Base-by-base conservation (phyloP, 148 eudicot genomes). In the Rhododendron griersonianum region DNA sequence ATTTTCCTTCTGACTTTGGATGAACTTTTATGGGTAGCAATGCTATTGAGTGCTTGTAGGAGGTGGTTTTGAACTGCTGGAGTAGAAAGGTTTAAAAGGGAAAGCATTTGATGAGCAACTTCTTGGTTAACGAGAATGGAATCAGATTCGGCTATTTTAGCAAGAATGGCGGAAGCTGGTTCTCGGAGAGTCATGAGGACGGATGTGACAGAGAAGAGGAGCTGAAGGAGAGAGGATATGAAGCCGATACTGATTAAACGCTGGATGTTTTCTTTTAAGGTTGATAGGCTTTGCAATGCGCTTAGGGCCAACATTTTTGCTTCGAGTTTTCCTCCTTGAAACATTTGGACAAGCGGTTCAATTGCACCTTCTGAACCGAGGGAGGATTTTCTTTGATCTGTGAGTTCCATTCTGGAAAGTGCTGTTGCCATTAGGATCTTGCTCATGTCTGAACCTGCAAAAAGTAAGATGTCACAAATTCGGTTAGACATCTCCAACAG, bases 131-230 rank as follows among this genome's bases (percentile, higher is more conserved):
- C 89, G 0, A 94, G 93, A 84, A 94, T 88, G 57, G 93, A 89
- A 18, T 95, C 95, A 1, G 93, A 94, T 76, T 89, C 85, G 23
- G 98, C 93, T 41, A 95, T 88, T 44, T 84, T 90, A 78, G 96
- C 93, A 6, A 97, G 93, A 44, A 95, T 94, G 16, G 94, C 89
- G 0, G 98, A 92, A 51, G 98, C 96, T 11, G 99, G 98, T 84
- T 95, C 99, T 3, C 95, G 90, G 15, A 96, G 95, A 78, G 96
- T 93, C 98, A 94, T 95, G 55, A 92, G 87, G 25, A 96, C 94
- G 0, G 99, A 97, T 16, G 99, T 97, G 57, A 97, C 98, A 5
- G 98, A 94, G 91, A 97, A 97, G 69, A 97, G 96, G 74, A 95
- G 93, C 90, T 95, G 98, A 61, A 95, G 92, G 28, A 95, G 94